phyloP scores from a whole-genome alignment of 1,284 basidiomycete genomes.

The Cryptococcus depauperatus region DNA sequence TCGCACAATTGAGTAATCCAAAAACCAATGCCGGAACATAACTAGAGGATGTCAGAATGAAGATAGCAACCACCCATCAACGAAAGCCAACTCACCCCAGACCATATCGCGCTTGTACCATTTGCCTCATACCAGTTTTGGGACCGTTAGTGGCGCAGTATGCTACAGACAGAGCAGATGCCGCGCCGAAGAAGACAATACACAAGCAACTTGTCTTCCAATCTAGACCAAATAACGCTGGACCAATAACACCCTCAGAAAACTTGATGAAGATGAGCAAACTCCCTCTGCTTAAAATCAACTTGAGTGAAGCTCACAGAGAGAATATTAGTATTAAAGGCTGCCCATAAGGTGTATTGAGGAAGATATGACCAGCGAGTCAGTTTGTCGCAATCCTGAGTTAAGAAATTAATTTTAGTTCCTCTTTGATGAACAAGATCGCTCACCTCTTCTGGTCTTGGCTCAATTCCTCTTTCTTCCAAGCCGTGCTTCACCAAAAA shows the following conservation, averaged over 20 bases:
- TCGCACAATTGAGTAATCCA: conserved; percentile 56
- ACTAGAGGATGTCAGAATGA: conserved; percentile 45
- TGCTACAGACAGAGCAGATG: conserved; percentile 30
- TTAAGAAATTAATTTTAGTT: too few relatives aligned
- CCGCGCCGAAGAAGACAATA: conserved; percentile 30
- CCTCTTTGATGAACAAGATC: background rate
- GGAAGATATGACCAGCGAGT: conserved; percentile 33
- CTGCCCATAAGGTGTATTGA: conserved; percentile 39
- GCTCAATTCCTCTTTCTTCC: conserved; percentile 40
- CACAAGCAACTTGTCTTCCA: conserved; percentile 26
- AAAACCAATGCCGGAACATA: conserved; percentile 61
- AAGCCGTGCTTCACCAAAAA: conserved; percentile 39
- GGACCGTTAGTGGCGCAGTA: conserved; percentile 68
- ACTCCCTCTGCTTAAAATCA: background rate
- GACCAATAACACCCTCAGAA: conserved; percentile 40
- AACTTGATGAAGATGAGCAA: conserved; percentile 18
- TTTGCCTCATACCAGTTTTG: conserved; percentile 75
- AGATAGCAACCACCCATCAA: background rate
- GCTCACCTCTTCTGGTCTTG: conserved; percentile 36
- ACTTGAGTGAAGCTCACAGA: conserved; percentile 26
- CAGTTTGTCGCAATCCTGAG: conserved; percentile 28
- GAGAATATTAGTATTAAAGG: conserved; percentile 41
- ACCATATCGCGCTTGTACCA: conserved; percentile 69
- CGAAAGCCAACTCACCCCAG: conserved; percentile 51
- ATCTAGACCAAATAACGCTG: conserved; percentile 32